Base-by-base conservation (phyloP, 179 eudicot species). In the Sideroxylon spinosum region DNA sequence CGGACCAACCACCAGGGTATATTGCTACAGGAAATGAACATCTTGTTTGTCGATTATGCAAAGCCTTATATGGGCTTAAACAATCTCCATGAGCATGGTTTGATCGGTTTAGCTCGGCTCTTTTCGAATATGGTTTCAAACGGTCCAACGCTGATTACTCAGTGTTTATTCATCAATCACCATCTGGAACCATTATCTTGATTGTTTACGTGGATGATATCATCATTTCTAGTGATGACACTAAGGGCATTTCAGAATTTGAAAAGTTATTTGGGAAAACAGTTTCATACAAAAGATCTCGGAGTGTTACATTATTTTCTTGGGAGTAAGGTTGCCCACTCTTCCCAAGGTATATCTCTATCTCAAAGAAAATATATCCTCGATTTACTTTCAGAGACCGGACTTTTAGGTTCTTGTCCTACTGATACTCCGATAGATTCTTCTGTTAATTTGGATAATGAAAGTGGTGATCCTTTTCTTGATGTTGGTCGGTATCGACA, bases 1-100 rank as follows among this genome's bases (percentile, higher is more conserved):
- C 48, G 74, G 57, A 46, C n/a, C 74, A 70, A 2, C 74, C 56
- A 1, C 57, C n/a, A 7, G 74, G 74, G 23, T 70, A 70, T 70
- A 8, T 48, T 48, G 13, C 12, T 46, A 17, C 3, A 6, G 57
- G 74, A 1, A 17, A 2, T 49, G 26, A 70, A 13, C 4, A 70
- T 8, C 74, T 70, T 10, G 53, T 37, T 68, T 68, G 73, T 68
- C 52, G 53, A 3, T 23, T 68, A 0, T 17, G 55, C 3, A 52
- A 29, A 19, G 74, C 57, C 3, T 9, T 70, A 20, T 70, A 70
- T 70, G 74, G 74, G 0, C 23, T 46, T 14, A 71, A 52, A 23
- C 62, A 71, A 25, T 50, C 62, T 25, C 75, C 75, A 7, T 44
- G 46, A 9, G 61, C 61, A 9, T 71, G 44, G 61, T 50, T 49